Base-by-base conservation (phyloP, 805 yeast species). In the Candida arabinofermentans region DNA sequence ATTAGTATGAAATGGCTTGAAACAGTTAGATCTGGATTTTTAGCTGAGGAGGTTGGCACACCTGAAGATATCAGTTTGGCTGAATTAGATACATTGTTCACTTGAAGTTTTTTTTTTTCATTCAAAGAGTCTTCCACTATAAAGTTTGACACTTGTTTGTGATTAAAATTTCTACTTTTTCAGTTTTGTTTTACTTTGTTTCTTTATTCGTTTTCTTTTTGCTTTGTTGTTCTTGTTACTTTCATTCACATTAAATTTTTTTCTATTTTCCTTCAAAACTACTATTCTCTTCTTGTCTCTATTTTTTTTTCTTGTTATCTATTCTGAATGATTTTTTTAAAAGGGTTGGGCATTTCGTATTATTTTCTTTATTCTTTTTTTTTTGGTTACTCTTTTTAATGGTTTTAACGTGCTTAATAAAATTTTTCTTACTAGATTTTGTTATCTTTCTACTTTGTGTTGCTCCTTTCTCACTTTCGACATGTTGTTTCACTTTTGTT, bases 21-120 rank as follows among this genome's bases (percentile, higher is more conserved):
- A 57, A 83, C 84, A 27, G 81, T 85, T 34, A 72, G 87, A 54
- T 77, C 83, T 18, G 95, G 95, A 8, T 86, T 86, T 59, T 69
- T 85, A 58, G 74, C 83, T 38, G 86, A 83, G 57, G 91, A 85
- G 47, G 84, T 86, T 51, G 83, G 79, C 26, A 71, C 84, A 27
- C 95, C 95, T 7, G 95, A 86, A 64, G 84, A 83, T 50, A 71
- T 81, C 22, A 79, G 88, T 21, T 69, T 84, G 54, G 83, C 86
- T 35, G 95, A 86, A 49, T 58, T 79, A 39, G 84, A 79, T 49
- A 66, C 69, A 33, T 58, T 77, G 55, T 77, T 77, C 50, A 53
- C 61, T 27, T 55, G 43, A 48, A 37, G 35, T n/a, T 17, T 4
- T 17, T 24, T 29, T 27, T 26, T 21, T 8, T 7, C 16, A n/a